Conservation (phyloP, 108 stramenopile genomes). For the Nitzschia sp. region DNA sequence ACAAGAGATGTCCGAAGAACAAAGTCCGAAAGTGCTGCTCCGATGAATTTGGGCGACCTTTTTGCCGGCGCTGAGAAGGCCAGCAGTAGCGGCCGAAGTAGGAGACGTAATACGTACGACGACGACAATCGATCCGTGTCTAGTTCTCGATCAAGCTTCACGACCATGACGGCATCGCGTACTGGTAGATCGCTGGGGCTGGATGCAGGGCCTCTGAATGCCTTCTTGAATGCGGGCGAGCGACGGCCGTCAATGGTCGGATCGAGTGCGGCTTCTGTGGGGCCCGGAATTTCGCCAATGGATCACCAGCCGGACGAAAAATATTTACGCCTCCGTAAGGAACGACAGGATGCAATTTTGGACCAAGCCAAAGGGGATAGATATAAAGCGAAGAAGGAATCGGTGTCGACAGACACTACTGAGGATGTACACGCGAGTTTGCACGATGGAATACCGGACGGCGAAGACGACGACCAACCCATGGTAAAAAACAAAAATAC, state of each 20-base stretch:
- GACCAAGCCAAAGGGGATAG: constrained; percentile 11
- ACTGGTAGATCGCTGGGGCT: constrained; percentile 9
- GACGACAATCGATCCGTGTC: constrained; percentile 19
- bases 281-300: constrained; percentile 9
- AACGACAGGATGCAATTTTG: constrained; percentile 20
- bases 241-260: not conserved
- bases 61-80: not conserved
- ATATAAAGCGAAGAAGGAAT: not conserved
- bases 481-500: constrained; percentile 11
- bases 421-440: not conserved
- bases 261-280: constrained; percentile 3
- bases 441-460: constrained; percentile 1
- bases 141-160: not conserved
- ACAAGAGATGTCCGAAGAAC: not conserved
- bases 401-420: not conserved
- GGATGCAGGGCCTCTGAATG: constrained; percentile 31
- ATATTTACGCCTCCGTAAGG: constrained; percentile 21
- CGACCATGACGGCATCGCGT: constrained; percentile 8
- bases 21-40: not conserved
- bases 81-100: not conserved
- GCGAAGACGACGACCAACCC: constrained; percentile 14
- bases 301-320: not conserved
- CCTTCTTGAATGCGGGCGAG: constrained; percentile 17
- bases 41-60: not conserved
- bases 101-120: not conserved